A percentile compares a stretch with the other conserved stretches of the same genome.
phyloP scores from a whole-genome alignment of 2,329 filamentous ascomycete genomes.

The Aspergillus aculeatus region DNA sequence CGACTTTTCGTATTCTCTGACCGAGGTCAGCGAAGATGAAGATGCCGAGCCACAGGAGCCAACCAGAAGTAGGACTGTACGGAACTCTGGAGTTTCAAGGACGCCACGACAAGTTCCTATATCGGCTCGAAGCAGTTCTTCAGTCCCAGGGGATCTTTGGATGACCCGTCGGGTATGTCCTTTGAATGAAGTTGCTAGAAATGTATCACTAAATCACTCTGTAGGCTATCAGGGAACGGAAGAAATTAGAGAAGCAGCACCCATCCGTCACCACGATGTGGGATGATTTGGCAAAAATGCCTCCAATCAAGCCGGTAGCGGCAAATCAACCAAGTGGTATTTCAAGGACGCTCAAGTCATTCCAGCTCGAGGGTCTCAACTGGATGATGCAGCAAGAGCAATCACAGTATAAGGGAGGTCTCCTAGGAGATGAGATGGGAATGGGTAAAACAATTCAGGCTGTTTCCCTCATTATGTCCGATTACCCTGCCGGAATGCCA shows the following conservation, averaged over 20 bases:
- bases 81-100: conserved; percentile 2
- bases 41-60: conserved; percentile 5
- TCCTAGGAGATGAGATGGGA: conserved; percentile 97
- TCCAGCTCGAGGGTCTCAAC: conserved; percentile 87
- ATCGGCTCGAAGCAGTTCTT: conserved; percentile 1
- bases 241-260: conserved; percentile 71
- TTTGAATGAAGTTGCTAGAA: conserved; percentile 23
- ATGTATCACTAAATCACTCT: conserved; percentile 25
- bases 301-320: conserved; percentile 62
- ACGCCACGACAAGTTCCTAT: neutral
- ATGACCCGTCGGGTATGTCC: conserved; percentile 34
- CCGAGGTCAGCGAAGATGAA: conserved; percentile 19
- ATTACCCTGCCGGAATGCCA: conserved; percentile 80
- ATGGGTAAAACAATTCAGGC: conserved; percentile 98
- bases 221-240: conserved; percentile 55
- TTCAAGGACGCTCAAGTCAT: conserved; percentile 80
- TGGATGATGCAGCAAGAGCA: conserved; percentile 95
- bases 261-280: conserved; percentile 83
- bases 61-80: neutral
- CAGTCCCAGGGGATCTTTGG: conserved; percentile 8
- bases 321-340: conserved; percentile 75
- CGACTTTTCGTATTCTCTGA: conserved; percentile 11
- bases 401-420: conserved; percentile 78
- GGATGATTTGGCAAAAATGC: conserved; percentile 67
- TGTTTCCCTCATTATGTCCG: conserved; percentile 96